Conservation (phyloP, 805 yeast species). For the Nakazawaea pomicola region DNA sequence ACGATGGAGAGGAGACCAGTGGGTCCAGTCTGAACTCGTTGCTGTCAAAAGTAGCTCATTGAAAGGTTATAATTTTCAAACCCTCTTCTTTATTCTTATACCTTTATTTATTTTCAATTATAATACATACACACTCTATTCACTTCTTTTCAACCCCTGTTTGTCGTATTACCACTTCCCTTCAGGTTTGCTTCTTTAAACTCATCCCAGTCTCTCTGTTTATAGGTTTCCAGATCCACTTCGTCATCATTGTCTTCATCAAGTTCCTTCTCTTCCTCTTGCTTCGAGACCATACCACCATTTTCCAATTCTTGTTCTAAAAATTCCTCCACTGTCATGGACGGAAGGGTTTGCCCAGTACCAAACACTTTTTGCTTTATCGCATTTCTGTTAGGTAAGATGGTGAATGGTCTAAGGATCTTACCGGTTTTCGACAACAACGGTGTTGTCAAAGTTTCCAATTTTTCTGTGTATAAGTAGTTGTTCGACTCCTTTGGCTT, state of each 20-base stretch:
- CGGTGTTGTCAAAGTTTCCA: slow-evolving; percentile 49
- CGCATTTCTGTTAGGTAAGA: slow-evolving; percentile 54
- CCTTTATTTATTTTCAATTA: too few relatives aligned
- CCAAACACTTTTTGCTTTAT: slow-evolving; percentile 69
- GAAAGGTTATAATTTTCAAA: too few relatives aligned
- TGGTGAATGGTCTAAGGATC: slow-evolving; percentile 78
- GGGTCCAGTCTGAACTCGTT: slow-evolving; percentile 6
- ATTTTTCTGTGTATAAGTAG: slow-evolving; percentile 56
- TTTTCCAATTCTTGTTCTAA: slow-evolving; percentile 79
- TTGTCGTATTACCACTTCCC: slow-evolving; percentile 87
- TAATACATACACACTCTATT: too few relatives aligned
- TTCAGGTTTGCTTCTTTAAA: slow-evolving; percentile 80
- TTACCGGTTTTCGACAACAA: slow-evolving; percentile 69
- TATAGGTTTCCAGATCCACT: slow-evolving; percentile 63
- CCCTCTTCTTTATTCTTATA: too few relatives aligned
- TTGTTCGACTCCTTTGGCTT: slow-evolving; percentile 23
- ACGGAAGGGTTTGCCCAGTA: slow-evolving; percentile 88
- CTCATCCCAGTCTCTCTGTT: slow-evolving; percentile 88
- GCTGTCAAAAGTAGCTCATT: background rate
- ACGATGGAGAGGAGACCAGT: background rate
- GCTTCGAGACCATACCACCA: slow-evolving; percentile 64
- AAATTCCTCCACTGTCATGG: slow-evolving; percentile 91
- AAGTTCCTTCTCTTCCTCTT: slow-evolving; percentile 33
- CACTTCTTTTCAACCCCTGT: slow-evolving; percentile 43
- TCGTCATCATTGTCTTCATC: slow-evolving; percentile 56